These are phyloP conservation scores for Spironucleus salmonicida DNA, from an alignment of 208 protist species.

Conservation along the genomic window DNA sequence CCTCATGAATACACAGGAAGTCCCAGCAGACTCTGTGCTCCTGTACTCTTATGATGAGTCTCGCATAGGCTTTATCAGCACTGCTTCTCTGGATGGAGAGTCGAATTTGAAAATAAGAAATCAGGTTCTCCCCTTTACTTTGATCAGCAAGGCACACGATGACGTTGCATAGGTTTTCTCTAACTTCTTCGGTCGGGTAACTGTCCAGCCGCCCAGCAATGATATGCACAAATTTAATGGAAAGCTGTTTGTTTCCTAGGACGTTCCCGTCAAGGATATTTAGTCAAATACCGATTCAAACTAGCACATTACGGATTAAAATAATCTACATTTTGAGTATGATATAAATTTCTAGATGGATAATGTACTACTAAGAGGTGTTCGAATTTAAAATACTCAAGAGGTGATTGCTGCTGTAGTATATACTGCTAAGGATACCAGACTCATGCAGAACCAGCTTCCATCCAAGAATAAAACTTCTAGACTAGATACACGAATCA, in stretches of 20 bases:
- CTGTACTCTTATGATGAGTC: neutral
- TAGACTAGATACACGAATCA: too few relatives aligned
- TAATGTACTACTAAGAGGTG: conserved; percentile 12
- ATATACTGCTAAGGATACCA: neutral
- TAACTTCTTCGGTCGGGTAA: neutral
- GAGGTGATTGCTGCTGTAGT: neutral
- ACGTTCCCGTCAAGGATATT: too few relatives aligned
- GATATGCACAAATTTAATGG: conserved; percentile 19
- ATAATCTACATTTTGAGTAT: too few relatives aligned
- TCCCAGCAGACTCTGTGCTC: conserved; percentile 33
- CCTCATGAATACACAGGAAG: conserved; percentile 68
- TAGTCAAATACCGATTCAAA: too few relatives aligned
- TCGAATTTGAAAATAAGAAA: conserved; percentile 86
- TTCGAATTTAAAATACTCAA: conserved; percentile 1
- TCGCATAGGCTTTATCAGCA: conserved; percentile 50
- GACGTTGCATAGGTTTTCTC: too few relatives aligned
- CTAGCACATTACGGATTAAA: too few relatives aligned
- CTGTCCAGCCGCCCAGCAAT: neutral
- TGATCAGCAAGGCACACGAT: conserved; percentile 35
- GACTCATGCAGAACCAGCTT: neutral
- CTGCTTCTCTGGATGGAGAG: conserved; percentile 93
- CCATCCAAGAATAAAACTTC: too few relatives aligned
- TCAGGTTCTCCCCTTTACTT: too few relatives aligned
- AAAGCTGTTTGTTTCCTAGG: neutral
- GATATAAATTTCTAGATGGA: neutral